phyloP scores from a whole-genome alignment of 2,329 filamentous ascomycete species.

The Epichloe glyceriae region DNA sequence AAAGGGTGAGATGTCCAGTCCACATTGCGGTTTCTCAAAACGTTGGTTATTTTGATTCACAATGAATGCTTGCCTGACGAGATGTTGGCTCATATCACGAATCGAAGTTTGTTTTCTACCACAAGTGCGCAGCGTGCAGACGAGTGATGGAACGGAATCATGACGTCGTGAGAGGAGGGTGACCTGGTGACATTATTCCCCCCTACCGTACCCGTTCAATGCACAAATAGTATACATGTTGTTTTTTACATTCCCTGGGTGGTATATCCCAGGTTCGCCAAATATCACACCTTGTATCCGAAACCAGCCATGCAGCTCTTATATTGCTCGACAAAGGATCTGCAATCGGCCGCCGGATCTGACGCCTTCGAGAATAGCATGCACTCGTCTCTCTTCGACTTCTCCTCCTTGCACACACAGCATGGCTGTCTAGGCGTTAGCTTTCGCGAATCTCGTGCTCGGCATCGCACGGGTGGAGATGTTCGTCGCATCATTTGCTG shows the following conservation, averaged over 20 bases:
- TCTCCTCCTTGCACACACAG: constrained; percentile 96
- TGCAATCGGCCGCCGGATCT: constrained; percentile 75
- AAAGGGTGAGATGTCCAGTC: not conserved
- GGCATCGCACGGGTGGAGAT: not conserved
- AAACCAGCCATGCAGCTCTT: constrained; percentile 85
- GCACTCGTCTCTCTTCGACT: constrained; percentile 86
- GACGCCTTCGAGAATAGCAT: constrained; percentile 89
- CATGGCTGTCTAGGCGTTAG: constrained; percentile 53
- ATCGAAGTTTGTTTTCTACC: too few species aligned
- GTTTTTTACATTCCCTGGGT: not conserved
- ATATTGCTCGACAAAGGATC: constrained; percentile 72
- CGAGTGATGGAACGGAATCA: not conserved
- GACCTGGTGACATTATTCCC: not conserved
- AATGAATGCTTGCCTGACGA: not conserved
- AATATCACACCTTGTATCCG: constrained; percentile 58
- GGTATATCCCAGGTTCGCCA: not conserved
- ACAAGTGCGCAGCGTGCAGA: not conserved
- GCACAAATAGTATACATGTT: constrained; percentile 13
- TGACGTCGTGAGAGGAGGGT: constrained; percentile 1
- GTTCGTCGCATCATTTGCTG: not conserved
- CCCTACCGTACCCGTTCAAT: constrained; percentile 8
- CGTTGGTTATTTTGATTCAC: not conserved
- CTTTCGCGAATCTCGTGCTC: not conserved
- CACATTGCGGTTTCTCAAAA: not conserved
- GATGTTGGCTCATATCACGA: too few species aligned